Conservation (phyloP, 768 basidiomycete genomes). For the Mycena latifolia region DNA sequence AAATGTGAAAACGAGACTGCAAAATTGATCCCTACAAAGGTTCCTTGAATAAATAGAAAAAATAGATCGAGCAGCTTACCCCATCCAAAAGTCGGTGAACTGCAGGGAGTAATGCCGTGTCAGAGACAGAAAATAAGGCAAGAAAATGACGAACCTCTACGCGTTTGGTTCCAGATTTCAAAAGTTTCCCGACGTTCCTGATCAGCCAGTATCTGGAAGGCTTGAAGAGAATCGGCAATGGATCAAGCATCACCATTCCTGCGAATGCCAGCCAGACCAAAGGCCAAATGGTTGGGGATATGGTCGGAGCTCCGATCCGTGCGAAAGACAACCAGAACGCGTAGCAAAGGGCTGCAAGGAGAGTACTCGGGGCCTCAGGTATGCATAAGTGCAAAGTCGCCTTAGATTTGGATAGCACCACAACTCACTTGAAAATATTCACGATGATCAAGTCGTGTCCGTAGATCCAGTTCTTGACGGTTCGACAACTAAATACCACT, state of each 20-base stretch:
- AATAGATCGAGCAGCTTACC: constrained; percentile 56
- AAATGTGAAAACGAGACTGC: constrained; percentile 81
- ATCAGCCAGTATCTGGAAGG: constrained; percentile 87
- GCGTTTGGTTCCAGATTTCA: constrained; percentile 73
- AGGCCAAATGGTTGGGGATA: constrained; percentile 83
- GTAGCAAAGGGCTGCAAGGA: constrained; percentile 80
- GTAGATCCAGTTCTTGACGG: constrained; percentile 75
- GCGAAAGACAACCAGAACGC: constrained; percentile 90
- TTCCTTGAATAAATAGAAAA: neutral
- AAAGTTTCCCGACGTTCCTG: constrained; percentile 69
- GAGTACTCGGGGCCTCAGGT: constrained; percentile 80
- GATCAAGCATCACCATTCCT: constrained; percentile 74
- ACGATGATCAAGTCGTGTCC: constrained; percentile 80
- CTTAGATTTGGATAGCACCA: constrained; percentile 18
- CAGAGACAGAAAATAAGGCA: constrained; percentile 10
- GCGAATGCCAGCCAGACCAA: constrained; percentile 83
- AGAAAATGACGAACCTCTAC: constrained; percentile 73
- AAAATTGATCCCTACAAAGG: constrained; percentile 88
- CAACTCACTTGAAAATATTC: constrained; percentile 71
- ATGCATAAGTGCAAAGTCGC: neutral
- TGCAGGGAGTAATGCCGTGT: constrained; percentile 41
- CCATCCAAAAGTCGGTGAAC: constrained; percentile 93
- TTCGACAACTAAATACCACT: constrained; percentile 59
- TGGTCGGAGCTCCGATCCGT: constrained; percentile 62
- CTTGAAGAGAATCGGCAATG: constrained; percentile 74